Evolutionary conservation across 768 basidiomycete species (phyloP).

Genomic region (Kwoniella pini): DNA sequence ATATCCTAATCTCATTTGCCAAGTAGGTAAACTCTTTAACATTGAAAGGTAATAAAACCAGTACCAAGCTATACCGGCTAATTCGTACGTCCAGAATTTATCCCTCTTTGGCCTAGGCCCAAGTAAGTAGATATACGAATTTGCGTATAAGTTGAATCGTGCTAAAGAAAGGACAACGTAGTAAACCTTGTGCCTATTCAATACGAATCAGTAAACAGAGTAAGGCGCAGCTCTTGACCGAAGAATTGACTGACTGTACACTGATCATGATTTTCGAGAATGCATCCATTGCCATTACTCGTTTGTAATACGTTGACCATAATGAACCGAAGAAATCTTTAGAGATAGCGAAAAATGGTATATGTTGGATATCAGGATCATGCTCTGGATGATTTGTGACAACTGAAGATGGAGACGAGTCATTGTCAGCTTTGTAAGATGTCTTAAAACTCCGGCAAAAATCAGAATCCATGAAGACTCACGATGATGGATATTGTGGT

Average conservation of each 20-base stretch:
- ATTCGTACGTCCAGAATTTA: constrained; percentile 68
- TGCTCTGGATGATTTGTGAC: constrained; percentile 98
- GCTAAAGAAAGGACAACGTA: constrained; percentile 87
- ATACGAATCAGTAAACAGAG: not conserved
- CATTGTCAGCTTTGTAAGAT: not conserved
- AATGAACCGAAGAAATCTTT: constrained; percentile 79
- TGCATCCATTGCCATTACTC: constrained; percentile 74
- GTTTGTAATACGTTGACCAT: constrained; percentile 93
- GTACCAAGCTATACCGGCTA: constrained; percentile 74
- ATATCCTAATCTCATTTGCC: constrained; percentile 70
- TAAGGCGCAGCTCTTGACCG: not conserved
- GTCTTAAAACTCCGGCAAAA: not conserved
- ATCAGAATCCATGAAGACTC: too few relatives aligned
- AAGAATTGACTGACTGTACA: constrained; percentile 61
- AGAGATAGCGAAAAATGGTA: constrained; percentile 94
- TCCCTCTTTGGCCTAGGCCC: constrained; percentile 59
- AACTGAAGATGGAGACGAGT: constrained; percentile 59
- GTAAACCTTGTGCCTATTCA: constrained; percentile 72
- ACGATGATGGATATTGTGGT: constrained; percentile 95
- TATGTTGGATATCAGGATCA: constrained; percentile 64
- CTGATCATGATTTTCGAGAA: constrained; percentile 67
- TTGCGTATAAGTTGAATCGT: constrained; percentile 90
- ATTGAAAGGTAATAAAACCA: constrained; percentile 83
- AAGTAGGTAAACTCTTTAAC: constrained; percentile 69
- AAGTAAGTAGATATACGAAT: constrained; percentile 75